Percentiles rank a stretch among this genome's conserved stretches.
Conservation (phyloP, 2,329 filamentous ascomycete species). For the Phaeosphaeria sp. region DNA sequence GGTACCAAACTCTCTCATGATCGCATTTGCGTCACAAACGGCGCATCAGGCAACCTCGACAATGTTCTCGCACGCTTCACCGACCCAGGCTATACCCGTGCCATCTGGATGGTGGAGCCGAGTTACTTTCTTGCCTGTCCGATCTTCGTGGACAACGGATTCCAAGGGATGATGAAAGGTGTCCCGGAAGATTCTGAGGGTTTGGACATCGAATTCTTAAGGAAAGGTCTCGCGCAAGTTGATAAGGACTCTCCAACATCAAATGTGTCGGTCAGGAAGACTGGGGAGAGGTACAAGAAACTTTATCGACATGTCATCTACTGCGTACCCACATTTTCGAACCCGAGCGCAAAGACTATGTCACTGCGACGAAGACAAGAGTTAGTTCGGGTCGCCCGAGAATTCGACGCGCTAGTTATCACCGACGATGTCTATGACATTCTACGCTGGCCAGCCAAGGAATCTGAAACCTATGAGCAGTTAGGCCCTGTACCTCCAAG, state of each 20-base stretch:
- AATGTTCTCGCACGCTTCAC: constrained; percentile 77
- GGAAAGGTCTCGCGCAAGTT: constrained; percentile 38
- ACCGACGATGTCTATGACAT: constrained; percentile 53
- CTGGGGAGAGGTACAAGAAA: constrained; percentile 66
- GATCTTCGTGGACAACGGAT: constrained; percentile 80
- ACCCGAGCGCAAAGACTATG: constrained; percentile 83
- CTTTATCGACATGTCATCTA: constrained; percentile 86
- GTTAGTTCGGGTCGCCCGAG: constrained; percentile 74
- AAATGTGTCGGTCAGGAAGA: constrained; percentile 58
- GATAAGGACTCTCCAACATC: constrained; percentile 26
- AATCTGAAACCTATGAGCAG: constrained; percentile 17
- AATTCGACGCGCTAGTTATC: constrained; percentile 78
- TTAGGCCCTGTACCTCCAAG: constrained; percentile 63
- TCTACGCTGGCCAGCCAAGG: constrained; percentile 88
- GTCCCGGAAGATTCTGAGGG: constrained; percentile 80
- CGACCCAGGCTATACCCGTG: constrained; percentile 73
- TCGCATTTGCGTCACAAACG: constrained; percentile 79
- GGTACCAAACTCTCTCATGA: constrained; percentile 51
- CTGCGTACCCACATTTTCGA: constrained; percentile 81
- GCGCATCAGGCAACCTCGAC: constrained; percentile 78
- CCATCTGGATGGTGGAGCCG: constrained; percentile 80
- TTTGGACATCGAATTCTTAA: constrained; percentile 68
- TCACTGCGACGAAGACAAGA: constrained; percentile 67
- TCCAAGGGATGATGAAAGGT: constrained; percentile 67
- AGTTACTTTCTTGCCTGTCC: constrained; percentile 78